Conservation (phyloP, 352 stramenopile genomes). For the Phytophthora macrochlamydospora region DNA sequence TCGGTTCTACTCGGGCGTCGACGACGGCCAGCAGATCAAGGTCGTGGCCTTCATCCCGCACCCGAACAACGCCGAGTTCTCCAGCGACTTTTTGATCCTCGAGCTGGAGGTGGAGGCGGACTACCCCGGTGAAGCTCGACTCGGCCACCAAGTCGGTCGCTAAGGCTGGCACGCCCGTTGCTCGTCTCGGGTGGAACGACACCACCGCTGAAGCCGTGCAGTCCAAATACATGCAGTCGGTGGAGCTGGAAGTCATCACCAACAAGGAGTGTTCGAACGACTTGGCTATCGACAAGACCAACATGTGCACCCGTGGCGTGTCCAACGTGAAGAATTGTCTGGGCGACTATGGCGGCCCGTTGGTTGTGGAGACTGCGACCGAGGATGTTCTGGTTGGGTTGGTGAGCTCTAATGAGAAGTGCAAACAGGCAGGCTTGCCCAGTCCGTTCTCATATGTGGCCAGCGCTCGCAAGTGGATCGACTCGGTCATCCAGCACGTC, state of each 20-base stretch:
- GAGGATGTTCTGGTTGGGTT: conserved; percentile 51
- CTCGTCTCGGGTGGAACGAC: conserved; percentile 48
- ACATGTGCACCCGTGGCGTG: conserved; percentile 59
- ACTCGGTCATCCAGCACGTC: conserved; percentile 29
- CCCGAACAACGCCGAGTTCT: conserved; percentile 35
- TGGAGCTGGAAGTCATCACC: conserved; percentile 50
- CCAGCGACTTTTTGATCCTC: conserved; percentile 64
- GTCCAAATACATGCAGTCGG: conserved; percentile 43
- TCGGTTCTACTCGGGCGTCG: conserved; percentile 40
- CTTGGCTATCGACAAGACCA: conserved; percentile 38
- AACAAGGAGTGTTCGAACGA: conserved; percentile 42
- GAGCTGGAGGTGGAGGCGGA: conserved; percentile 39
- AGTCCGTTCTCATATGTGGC: conserved; percentile 66
- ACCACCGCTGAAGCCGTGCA: conserved; percentile 39
- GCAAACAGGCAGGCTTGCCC: conserved; percentile 43
- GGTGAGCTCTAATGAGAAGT: conserved; percentile 59
- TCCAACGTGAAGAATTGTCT: conserved; percentile 53
- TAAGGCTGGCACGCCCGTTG: conserved; percentile 32
- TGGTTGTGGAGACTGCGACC: conserved; percentile 37
- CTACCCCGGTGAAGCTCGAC: conserved; percentile 38
- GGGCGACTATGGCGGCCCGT: conserved; percentile 57
- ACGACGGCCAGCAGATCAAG: conserved; percentile 52
- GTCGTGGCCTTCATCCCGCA: conserved; percentile 49
- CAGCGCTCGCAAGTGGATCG: conserved; percentile 53
- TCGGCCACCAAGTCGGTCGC: conserved; percentile 33